These are phyloP conservation scores for Nannizziopsis barbatae DNA, from an alignment of 2,329 filamentous ascomycete species.

Conservation along the genomic window DNA sequence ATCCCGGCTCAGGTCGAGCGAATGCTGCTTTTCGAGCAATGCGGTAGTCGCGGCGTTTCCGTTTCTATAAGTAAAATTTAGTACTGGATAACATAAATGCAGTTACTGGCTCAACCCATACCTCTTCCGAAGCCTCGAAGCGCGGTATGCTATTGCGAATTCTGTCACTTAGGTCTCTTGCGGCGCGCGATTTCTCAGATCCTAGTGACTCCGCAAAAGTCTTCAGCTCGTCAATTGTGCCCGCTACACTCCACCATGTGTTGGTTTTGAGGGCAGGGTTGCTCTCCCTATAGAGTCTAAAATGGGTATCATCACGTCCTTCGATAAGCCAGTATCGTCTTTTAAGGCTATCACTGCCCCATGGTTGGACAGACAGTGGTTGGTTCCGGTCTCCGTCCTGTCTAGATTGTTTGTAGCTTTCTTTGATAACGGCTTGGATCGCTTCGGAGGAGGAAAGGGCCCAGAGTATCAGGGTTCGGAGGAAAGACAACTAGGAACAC, in stretches of 20 bases:
- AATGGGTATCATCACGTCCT: slow-evolving; percentile 84
- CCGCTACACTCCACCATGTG: slow-evolving; percentile 89
- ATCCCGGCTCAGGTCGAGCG: slow-evolving; percentile 73
- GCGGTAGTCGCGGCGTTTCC: slow-evolving; percentile 83
- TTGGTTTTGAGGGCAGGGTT: slow-evolving; percentile 62
- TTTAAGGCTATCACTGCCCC: slow-evolving; percentile 82
- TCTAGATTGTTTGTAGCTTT: slow-evolving; percentile 77
- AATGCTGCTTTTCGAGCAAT: slow-evolving; percentile 77
- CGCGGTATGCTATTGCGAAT: slow-evolving; percentile 71
- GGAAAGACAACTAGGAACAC: slow-evolving; percentile 56
- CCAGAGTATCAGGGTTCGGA: slow-evolving; percentile 80
- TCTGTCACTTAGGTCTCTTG: slow-evolving; percentile 63
- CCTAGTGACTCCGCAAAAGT: slow-evolving; percentile 64
- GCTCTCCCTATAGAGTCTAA: slow-evolving; percentile 87
- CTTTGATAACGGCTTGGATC: slow-evolving; percentile 68
- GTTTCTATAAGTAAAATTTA: slow-evolving; percentile 54
- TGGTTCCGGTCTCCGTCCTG: slow-evolving; percentile 72
- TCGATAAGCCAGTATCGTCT: slow-evolving; percentile 89
- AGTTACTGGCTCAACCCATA: slow-evolving; percentile 35
- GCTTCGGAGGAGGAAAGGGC: slow-evolving; percentile 76
- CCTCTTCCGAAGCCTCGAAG: slow-evolving; percentile 88
- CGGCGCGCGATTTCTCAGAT: slow-evolving; percentile 69
- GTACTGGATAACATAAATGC: slow-evolving; percentile 14
- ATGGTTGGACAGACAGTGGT: slow-evolving; percentile 76
- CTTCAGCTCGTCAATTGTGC: slow-evolving; percentile 75